These are phyloP conservation scores for Polytrichum commune DNA, from an alignment of 225 moss, liverwort and hornwort genomes.

Conservation along the genomic window DNA sequence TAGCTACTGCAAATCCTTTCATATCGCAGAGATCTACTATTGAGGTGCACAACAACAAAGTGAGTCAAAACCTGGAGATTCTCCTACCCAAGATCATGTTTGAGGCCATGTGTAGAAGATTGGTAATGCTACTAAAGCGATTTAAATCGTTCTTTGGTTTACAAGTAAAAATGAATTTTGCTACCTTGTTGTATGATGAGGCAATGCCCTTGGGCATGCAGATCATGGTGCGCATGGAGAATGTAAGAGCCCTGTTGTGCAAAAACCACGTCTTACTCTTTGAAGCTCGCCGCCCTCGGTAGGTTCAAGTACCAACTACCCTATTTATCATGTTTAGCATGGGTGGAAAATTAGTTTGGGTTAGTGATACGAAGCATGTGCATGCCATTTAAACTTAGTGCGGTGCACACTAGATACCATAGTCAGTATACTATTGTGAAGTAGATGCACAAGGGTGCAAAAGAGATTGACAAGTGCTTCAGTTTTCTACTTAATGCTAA, in stretches of 20 bases:
- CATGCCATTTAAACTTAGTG: too few relatives aligned
- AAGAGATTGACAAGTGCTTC: too few relatives aligned
- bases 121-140: not conserved
- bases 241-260: conserved; percentile 43
- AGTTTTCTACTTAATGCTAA: too few relatives aligned
- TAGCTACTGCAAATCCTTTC: conserved; percentile 49
- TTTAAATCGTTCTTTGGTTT: too few relatives aligned
- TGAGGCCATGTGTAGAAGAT: not conserved
- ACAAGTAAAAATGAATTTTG: too few relatives aligned
- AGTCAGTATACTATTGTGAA: too few relatives aligned
- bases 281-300: conserved; percentile 53
- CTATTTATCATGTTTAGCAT: too few relatives aligned
- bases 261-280: conserved; percentile 45
- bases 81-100: not conserved
- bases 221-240: conserved; percentile 67
- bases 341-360: too few relatives aligned
- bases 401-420: too few relatives aligned
- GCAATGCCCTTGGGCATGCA: conserved; percentile 11
- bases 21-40: conserved; percentile 55
- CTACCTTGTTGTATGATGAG: not conserved
- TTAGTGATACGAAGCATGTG: too few relatives aligned
- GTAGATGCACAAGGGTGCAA: not conserved
- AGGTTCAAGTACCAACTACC: not conserved
- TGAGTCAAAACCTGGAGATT: conserved; percentile 12
- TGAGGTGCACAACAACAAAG: conserved; percentile 50